A percentile compares a stretch with the other conserved stretches of the same genome.
These are phyloP conservation scores for Herpotrichia juniperi DNA, from an alignment of 2,329 filamentous ascomycete species.

Conservation along the genomic window DNA sequence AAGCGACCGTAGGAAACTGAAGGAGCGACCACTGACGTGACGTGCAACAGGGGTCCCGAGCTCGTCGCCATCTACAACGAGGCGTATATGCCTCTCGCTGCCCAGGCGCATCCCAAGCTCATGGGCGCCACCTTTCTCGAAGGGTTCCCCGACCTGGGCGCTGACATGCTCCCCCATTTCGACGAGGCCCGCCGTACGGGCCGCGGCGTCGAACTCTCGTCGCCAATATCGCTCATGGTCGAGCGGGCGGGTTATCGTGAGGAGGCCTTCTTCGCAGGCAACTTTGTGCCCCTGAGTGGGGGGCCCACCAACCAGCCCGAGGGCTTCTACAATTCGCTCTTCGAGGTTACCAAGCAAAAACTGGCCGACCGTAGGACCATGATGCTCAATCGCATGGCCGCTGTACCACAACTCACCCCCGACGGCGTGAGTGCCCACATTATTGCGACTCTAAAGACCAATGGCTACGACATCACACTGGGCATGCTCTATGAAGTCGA, in stretches of 20 bases:
- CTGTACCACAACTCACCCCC: constrained; percentile 26
- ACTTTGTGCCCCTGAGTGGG: constrained; percentile 34
- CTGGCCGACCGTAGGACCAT: constrained; percentile 38
- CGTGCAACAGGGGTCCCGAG: constrained; percentile 28
- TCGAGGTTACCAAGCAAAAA: constrained; percentile 39
- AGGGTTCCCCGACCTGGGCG: constrained; percentile 37
- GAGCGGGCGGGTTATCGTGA: constrained; percentile 37
- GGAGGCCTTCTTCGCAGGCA: constrained; percentile 40
- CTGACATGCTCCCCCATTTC: constrained; percentile 27
- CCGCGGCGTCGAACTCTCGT: constrained; percentile 30
- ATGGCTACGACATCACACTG: constrained; percentile 35
- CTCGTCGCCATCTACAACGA: constrained; percentile 43
- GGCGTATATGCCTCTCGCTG: constrained; percentile 33
- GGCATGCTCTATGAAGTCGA: constrained; percentile 37
- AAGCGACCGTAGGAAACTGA: not conserved
- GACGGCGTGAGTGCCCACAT: constrained; percentile 32
- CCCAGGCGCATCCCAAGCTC: constrained; percentile 32
- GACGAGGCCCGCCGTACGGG: constrained; percentile 29
- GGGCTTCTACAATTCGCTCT: constrained; percentile 39
- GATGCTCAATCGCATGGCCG: constrained; percentile 38
- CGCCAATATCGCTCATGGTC: constrained; percentile 26
- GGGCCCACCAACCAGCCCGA: constrained; percentile 31
- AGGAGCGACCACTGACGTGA: not conserved
- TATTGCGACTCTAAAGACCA: constrained; percentile 33
- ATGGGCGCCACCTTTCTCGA: constrained; percentile 38